Evolutionary conservation across 2,329 filamentous ascomycete genomes (phyloP).

Genomic region (Verticillium nonalfalfae): DNA sequence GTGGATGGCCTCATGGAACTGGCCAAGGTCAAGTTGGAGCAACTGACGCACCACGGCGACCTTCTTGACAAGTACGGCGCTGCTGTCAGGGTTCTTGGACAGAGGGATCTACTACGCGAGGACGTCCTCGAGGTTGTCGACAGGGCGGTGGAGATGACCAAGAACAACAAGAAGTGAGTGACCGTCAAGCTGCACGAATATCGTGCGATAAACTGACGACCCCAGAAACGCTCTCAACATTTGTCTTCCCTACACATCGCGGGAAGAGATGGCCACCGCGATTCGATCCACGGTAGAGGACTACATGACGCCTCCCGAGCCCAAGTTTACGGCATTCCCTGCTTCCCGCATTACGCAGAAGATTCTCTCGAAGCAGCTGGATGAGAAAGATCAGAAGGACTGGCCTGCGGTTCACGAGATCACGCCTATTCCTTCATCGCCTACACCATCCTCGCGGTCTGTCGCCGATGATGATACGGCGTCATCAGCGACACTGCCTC

Average conservation of each 20-base stretch:
- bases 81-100: constrained; percentile 76
- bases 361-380: constrained; percentile 63
- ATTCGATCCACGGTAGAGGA: constrained; percentile 84
- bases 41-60: constrained; percentile 88
- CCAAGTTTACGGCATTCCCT: constrained; percentile 69
- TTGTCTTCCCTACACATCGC: constrained; percentile 94
- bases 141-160: constrained; percentile 78
- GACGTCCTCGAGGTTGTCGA: constrained; percentile 89
- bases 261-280: constrained; percentile 89
- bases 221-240: constrained; percentile 68
- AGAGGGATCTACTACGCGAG: constrained; percentile 73
- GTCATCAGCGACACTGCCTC: constrained; percentile 53
- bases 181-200: no score
- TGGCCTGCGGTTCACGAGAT: constrained; percentile 33
- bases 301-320: constrained; percentile 67
- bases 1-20: constrained; percentile 97
- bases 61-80: constrained; percentile 90
- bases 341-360: constrained; percentile 82
- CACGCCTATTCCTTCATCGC: constrained; percentile 23
- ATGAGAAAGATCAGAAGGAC: constrained; percentile 28
- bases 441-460: constrained; percentile 34
- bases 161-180: constrained; percentile 70
- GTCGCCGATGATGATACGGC: constrained; percentile 41
- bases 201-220: not conserved
- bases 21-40: constrained; percentile 89